A percentile compares a stretch with the other conserved stretches of the same genome.
These are phyloP conservation scores for Cucumis cinereus DNA, from an alignment of 306 rosid species.

Conservation along the genomic window DNA sequence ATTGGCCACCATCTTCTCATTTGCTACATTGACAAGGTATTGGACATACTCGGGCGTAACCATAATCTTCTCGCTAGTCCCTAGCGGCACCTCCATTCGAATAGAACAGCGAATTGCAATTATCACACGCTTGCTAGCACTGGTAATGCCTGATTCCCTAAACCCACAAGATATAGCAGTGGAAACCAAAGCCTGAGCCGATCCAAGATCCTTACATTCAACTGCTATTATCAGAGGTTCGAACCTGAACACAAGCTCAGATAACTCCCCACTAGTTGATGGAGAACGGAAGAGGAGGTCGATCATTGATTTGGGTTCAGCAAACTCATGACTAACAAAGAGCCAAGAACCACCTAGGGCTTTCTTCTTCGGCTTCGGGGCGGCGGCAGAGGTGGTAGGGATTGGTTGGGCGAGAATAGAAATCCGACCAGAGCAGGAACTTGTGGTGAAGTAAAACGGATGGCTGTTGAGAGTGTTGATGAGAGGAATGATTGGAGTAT, in stretches of 20 bases:
- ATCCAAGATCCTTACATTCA: constrained; percentile 59
- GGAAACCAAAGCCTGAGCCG: constrained; percentile 73
- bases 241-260: constrained; percentile 70
- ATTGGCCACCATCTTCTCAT: constrained; percentile 77
- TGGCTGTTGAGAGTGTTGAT: constrained; percentile 46
- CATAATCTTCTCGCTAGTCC: constrained; percentile 37
- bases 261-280: constrained; percentile 14
- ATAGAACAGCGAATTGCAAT: constrained; percentile 88
- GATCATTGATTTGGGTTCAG: constrained; percentile 49
- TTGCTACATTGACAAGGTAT: constrained; percentile 56
- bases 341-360: constrained; percentile 86
- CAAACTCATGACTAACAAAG: constrained; percentile 61
- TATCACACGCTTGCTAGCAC: constrained; percentile 58
- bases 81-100: constrained; percentile 73
- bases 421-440: constrained; percentile 91
- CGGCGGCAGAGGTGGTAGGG: not conserved
- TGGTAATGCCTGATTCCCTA: constrained; percentile 84
- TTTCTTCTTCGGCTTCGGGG: constrained; percentile 40
- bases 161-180: constrained; percentile 77
- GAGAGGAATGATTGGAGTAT: constrained; percentile 63
- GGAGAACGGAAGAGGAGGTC: constrained; percentile 43
- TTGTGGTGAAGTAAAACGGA: constrained; percentile 75
- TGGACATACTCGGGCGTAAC: constrained; percentile 59
- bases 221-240: constrained; percentile 85
- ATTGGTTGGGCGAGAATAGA: constrained; percentile 73